These are phyloP conservation scores for Pisolithus albus DNA, from an alignment of 768 basidiomycete species.

Conservation along the genomic window DNA sequence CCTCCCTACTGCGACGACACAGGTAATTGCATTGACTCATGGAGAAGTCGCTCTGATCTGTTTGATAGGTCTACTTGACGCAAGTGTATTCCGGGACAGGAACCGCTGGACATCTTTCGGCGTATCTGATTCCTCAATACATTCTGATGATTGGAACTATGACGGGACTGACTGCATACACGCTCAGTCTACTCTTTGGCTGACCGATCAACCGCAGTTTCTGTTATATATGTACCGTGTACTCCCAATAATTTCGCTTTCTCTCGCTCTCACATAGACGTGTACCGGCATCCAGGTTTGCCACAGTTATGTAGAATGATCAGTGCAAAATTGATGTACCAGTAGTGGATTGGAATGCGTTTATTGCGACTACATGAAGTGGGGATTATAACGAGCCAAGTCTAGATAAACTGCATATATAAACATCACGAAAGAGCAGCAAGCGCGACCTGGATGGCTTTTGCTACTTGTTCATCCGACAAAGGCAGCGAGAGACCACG, in stretches of 20 bases:
- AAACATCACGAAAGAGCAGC: conserved; percentile 7
- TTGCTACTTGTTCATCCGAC: conserved; percentile 15
- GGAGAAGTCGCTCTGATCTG: not conserved
- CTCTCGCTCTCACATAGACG: no score
- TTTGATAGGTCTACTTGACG: conserved; percentile 48
- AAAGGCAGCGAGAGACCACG: conserved; percentile 5
- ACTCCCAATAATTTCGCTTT: no score
- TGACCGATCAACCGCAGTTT: not conserved
- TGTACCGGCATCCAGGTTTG: no score
- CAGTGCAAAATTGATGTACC: no score
- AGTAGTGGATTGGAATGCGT: no score
- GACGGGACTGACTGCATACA: conserved; percentile 32
- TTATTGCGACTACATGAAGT: no score
- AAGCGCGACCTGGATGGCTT: conserved; percentile 19
- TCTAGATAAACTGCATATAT: no score
- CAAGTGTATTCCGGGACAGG: conserved; percentile 65
- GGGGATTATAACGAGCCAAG: no score
- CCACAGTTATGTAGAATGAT: no score
- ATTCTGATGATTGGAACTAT: conserved; percentile 34
- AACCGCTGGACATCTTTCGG: conserved; percentile 50
- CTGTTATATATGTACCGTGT: no score
- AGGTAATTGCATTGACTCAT: conserved; percentile 29
- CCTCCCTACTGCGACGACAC: conserved; percentile 27
- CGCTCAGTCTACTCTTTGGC: conserved; percentile 31
- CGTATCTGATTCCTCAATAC: conserved; percentile 58